Percentiles rank a stretch among this genome's conserved stretches.
These are phyloP conservation scores for Colletotrichum tropicale DNA, from an alignment of 2,329 filamentous ascomycete species.

Conservation along the genomic window DNA sequence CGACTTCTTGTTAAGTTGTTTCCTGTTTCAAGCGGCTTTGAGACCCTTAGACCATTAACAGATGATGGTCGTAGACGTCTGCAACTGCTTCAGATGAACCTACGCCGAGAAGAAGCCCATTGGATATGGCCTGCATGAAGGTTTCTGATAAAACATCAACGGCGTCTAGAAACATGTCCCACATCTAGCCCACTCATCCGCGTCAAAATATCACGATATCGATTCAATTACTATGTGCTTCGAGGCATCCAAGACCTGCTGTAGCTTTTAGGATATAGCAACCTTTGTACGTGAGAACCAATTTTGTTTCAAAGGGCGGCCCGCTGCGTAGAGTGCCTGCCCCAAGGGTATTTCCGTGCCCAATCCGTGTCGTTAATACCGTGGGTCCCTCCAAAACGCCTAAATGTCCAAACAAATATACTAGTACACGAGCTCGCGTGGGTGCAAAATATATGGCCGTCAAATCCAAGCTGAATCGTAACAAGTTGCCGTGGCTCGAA, in stretches of 20 bases:
- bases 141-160: not conserved
- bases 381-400: not conserved
- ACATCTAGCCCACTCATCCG: not conserved
- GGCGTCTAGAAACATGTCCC: not conserved
- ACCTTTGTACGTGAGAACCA: not conserved
- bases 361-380: not conserved
- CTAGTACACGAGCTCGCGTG: not conserved
- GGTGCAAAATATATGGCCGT: not conserved
- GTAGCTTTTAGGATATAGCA: not conserved
- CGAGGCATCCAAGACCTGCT: not conserved
- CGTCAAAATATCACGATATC: not conserved
- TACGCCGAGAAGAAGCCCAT: not conserved
- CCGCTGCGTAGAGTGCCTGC: not conserved
- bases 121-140: not conserved
- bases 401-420: not conserved
- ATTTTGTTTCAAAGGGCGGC: conserved; percentile 2
- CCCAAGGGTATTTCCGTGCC: conserved; percentile 19
- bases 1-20: not conserved
- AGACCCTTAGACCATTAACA: not conserved
- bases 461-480: not conserved
- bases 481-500: not conserved
- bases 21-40: not conserved
- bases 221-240: not conserved
- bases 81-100: not conserved
- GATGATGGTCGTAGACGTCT: not conserved